Percentiles rank a stretch among this genome's conserved stretches.
Conservation (phyloP, 2,329 filamentous ascomycete genomes). For the Alternaria postmessia region DNA sequence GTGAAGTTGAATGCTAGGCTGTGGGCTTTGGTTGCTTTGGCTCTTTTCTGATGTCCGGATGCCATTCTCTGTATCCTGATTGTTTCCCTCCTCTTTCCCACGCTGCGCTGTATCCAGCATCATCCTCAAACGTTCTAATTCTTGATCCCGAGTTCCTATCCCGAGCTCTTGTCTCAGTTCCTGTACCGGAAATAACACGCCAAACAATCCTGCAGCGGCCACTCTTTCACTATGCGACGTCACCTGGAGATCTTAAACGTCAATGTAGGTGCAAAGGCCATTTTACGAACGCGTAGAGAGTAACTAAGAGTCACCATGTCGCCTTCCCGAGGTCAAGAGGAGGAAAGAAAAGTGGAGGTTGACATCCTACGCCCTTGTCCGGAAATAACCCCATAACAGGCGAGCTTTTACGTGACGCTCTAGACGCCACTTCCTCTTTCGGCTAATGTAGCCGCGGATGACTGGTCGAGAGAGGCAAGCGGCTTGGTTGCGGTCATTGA, state of each 20-base stretch:
- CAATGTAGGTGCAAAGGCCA: neutral
- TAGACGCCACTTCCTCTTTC: neutral
- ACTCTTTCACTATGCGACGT: neutral
- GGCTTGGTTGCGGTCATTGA: neutral
- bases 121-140: neutral
- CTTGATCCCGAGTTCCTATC: neutral
- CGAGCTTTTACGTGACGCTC: conserved; percentile 19
- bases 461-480: neutral
- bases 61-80: neutral
- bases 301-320: neutral
- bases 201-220: neutral
- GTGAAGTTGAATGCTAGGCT: neutral
- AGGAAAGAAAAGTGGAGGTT: conserved; percentile 5
- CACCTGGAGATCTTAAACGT: neutral
- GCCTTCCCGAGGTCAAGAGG: neutral
- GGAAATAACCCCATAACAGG: conserved; percentile 22
- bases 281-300: neutral
- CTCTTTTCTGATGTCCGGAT: neutral
- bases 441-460: neutral
- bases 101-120: neutral
- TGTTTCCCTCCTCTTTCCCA: conserved; percentile 7
- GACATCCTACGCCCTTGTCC: conserved; percentile 2
- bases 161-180: neutral
- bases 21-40: neutral
- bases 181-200: neutral